Evolutionary conservation across 768 basidiomycete species (phyloP).

Genomic region (Tephrocybe sp.): DNA sequence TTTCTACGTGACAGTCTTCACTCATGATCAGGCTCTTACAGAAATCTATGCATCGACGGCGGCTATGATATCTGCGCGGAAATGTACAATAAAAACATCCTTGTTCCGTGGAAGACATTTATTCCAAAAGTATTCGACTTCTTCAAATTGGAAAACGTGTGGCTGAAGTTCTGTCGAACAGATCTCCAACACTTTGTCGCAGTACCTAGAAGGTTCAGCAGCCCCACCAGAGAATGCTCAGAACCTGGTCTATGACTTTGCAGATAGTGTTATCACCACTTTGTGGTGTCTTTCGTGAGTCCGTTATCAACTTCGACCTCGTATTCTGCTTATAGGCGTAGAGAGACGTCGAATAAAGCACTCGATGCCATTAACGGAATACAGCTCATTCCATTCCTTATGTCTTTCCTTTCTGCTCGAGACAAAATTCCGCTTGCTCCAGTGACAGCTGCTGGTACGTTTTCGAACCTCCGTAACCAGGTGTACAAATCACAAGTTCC

Average conservation of each 20-base stretch:
- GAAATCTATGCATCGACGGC: conserved; percentile 93
- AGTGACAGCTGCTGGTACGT: conserved; percentile 78
- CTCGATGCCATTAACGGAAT: conserved; percentile 84
- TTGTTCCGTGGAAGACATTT: conserved; percentile 73
- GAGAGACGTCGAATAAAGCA: conserved; percentile 94
- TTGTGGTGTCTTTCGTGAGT: conserved; percentile 95
- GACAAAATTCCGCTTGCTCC: conserved; percentile 68
- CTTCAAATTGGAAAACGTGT: not conserved
- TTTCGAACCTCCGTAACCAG: not conserved
- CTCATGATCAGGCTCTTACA: conserved; percentile 28
- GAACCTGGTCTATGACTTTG: conserved; percentile 80
- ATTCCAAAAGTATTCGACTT: conserved; percentile 64
- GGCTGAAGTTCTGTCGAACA: conserved; percentile 26
- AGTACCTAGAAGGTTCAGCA: conserved; percentile 62
- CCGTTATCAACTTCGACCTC: not conserved
- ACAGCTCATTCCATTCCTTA: conserved; percentile 76
- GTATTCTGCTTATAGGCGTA: conserved; percentile 32
- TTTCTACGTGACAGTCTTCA: not conserved
- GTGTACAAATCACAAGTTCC: conserved; percentile 2
- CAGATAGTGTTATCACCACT: conserved; percentile 90
- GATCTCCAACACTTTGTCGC: conserved; percentile 74
- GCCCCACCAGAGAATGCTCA: conserved; percentile 67
- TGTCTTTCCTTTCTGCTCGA: conserved; percentile 82
- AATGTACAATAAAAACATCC: conserved; percentile 95
- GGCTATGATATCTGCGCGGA: conserved; percentile 95